Conservation (phyloP, 2,329 filamentous ascomycete species). For the Aspergillus sp. region DNA sequence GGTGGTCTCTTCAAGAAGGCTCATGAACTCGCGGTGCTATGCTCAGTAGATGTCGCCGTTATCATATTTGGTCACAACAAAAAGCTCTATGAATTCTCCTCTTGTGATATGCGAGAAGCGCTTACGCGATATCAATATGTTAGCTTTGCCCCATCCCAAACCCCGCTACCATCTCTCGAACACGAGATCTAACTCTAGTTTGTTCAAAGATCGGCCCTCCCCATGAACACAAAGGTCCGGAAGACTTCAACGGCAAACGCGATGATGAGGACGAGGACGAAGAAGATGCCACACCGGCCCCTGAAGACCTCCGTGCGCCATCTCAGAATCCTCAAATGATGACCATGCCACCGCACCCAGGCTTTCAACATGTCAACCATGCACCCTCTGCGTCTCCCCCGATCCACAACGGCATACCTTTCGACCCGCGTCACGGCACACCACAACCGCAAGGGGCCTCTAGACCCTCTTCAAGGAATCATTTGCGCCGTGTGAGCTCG, state of each 20-base stretch:
- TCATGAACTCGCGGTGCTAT: slow-evolving; percentile 95
- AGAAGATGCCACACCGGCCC: slow-evolving; percentile 70
- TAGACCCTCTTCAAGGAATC: slow-evolving; percentile 76
- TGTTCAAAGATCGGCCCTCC: slow-evolving; percentile 74
- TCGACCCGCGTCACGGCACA: slow-evolving; percentile 72
- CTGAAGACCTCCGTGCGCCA: slow-evolving; percentile 60
- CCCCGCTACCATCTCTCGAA: slow-evolving; percentile 1
- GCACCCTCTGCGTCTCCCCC: slow-evolving; percentile 87
- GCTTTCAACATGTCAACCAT: slow-evolving; percentile 80
- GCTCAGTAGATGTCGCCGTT: slow-evolving; percentile 96
- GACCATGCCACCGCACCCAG: slow-evolving; percentile 66
- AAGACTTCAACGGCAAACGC: slow-evolving; percentile 80
- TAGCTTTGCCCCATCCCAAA: slow-evolving; percentile 42
- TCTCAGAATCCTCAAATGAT: slow-evolving; percentile 59
- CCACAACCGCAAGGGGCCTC: slow-evolving; percentile 77
- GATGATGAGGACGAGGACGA: slow-evolving; percentile 80
- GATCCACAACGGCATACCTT: slow-evolving; percentile 73
- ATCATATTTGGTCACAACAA: slow-evolving; percentile 99
- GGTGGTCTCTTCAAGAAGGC: slow-evolving; percentile 99
- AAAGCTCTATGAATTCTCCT: slow-evolving; percentile 98
- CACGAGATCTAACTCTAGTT: slow-evolving; percentile 21
- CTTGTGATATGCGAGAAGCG: slow-evolving; percentile 86
- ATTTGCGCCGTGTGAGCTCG: slow-evolving; percentile 72
- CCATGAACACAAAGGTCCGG: slow-evolving; percentile 94
- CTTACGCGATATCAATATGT: slow-evolving; percentile 89